Evolutionary conservation across 305 asterid genomes (phyloP).

Genomic region (Fraxinus ornus): DNA sequence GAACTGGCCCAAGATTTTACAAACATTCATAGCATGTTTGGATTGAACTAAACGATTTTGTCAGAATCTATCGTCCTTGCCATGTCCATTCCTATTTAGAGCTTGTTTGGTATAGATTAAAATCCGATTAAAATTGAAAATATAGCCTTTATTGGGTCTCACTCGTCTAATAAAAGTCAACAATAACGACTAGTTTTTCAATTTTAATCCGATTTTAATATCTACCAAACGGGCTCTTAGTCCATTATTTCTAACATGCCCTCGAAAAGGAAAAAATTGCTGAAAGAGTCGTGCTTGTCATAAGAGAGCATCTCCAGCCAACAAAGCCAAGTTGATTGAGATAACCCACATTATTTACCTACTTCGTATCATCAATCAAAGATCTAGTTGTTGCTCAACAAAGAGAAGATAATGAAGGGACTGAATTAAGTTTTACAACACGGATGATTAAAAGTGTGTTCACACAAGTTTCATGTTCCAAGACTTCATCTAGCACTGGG

Average conservation of each 20-base stretch:
- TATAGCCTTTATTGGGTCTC: too few species aligned
- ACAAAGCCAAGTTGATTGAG: background rate
- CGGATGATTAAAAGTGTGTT: conserved; percentile 6
- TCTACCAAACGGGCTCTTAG: background rate
- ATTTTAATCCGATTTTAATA: too few species aligned
- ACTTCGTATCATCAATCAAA: background rate
- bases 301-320: background rate
- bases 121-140: too few species aligned
- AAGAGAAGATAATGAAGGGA: conserved; percentile 17
- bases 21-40: background rate
- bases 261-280: background rate
- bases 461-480: background rate
- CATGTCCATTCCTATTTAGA: background rate
- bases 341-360: background rate
- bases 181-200: too few species aligned
- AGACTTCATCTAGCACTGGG: background rate
- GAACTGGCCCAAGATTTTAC: background rate
- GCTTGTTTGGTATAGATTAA: too few species aligned
- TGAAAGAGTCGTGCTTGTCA: background rate
- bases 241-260: background rate
- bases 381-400: background rate
- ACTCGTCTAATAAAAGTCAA: too few species aligned
- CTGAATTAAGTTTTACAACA: conserved; percentile 22
- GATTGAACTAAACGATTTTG: background rate
- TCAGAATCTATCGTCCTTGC: background rate